Evolutionary conservation across 345 rosid species (phyloP).

Genomic region (Camelina laxa): DNA sequence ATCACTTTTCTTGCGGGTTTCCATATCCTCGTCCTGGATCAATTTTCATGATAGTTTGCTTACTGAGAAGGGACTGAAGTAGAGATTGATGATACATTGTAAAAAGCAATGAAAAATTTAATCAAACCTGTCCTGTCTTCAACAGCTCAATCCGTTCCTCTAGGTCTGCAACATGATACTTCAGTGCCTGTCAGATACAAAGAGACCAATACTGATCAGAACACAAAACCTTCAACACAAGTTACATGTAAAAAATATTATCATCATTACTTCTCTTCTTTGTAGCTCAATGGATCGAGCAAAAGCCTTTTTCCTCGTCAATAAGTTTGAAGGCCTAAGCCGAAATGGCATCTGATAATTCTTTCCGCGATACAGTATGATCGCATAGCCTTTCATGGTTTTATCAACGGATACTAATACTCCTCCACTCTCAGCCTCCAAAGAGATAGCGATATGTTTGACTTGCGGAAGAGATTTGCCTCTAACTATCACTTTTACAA

Average conservation of each 20-base stretch:
- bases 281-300: slow-evolving; percentile 90
- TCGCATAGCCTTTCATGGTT: slow-evolving; percentile 75
- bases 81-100: slow-evolving; percentile 4
- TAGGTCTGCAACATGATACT: slow-evolving; percentile 68
- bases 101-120: background rate
- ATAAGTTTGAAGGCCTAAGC: slow-evolving; percentile 70
- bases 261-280: slow-evolving; percentile 73
- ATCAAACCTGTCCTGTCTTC: slow-evolving; percentile 47
- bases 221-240: slow-evolving; percentile 14
- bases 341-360: slow-evolving; percentile 64
- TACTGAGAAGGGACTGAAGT: background rate
- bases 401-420: slow-evolving; percentile 78
- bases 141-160: slow-evolving; percentile 64
- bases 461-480: slow-evolving; percentile 68
- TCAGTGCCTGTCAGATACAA: slow-evolving; percentile 66
- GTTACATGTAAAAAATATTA: background rate
- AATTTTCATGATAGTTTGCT: slow-evolving; percentile 19
- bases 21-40: slow-evolving; percentile 53
- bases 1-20: slow-evolving; percentile 49
- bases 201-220: slow-evolving; percentile 9
- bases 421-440: slow-evolving; percentile 97
- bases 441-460: slow-evolving; percentile 74
- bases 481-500: slow-evolving; percentile 79
- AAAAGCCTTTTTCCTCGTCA: slow-evolving; percentile 80
- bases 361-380: slow-evolving; percentile 88